Conservation (phyloP, 176 grass and related monocot species). For the Oryza brachyantha region DNA sequence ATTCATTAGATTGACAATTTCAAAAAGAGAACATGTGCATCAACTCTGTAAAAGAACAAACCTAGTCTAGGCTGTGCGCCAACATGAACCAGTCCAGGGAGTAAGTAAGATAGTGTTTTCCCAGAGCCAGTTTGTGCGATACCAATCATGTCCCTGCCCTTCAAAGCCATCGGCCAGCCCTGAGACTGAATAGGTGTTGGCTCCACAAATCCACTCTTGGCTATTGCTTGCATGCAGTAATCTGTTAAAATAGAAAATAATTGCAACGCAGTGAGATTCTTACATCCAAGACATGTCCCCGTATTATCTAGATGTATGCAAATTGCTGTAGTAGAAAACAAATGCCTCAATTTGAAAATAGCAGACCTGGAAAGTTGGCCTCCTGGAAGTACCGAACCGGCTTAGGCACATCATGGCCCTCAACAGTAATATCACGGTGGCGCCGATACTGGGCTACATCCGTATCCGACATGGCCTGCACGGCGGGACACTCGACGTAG, state of each 20-base stretch:
- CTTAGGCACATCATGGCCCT: slow-evolving; percentile 80
- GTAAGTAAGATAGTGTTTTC: slow-evolving; percentile 86
- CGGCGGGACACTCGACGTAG: slow-evolving; percentile 67
- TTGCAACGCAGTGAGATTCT: not conserved
- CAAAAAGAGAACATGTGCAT: not conserved
- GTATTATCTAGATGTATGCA: not conserved
- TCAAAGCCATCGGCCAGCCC: slow-evolving; percentile 97
- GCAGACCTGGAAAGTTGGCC: slow-evolving; percentile 78
- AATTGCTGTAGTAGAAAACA: not conserved
- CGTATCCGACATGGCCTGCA: slow-evolving; percentile 85
- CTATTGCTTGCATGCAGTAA: slow-evolving; percentile 76
- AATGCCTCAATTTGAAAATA: not conserved
- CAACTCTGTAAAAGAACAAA: slow-evolving; percentile 38
- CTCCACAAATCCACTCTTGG: slow-evolving; percentile 73
- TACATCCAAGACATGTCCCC: not conserved
- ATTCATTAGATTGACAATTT: not conserved
- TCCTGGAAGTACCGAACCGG: slow-evolving; percentile 87
- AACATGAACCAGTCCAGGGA: slow-evolving; percentile 88
- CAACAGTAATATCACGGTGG: slow-evolving; percentile 62
- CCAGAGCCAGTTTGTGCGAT: slow-evolving; percentile 97
- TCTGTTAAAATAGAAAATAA: slow-evolving; percentile 36
- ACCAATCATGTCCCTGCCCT: slow-evolving; percentile 91
- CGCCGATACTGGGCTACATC: slow-evolving; percentile 65
- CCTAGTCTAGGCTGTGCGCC: slow-evolving; percentile 83
- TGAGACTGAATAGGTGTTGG: slow-evolving; percentile 95